Base-by-base conservation (phyloP, 192 early-diverging fungal genomes). In the Podila minutissima region DNA sequence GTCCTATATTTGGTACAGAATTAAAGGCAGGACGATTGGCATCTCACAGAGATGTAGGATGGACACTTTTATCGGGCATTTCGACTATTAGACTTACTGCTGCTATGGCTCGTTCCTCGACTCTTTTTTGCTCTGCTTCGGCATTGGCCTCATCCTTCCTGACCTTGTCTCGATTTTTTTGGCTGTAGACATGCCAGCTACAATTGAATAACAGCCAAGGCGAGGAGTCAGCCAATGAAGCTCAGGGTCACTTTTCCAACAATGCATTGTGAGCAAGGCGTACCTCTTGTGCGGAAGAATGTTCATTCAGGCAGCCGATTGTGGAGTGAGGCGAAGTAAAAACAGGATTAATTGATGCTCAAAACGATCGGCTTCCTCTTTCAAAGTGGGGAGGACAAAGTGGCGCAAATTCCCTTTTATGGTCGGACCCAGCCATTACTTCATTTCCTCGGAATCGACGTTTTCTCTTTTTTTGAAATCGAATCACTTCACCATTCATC, bases 151-250 rank as follows among this genome's bases (percentile, higher is more conserved):
- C 93, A 64, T 94, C 93, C 66, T 74, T 70, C 10, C 84, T 83
- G 33, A 94, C 93, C 61, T 82, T 77, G 62, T 92, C 93, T 7
- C 84, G 75, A 74, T 94, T 94, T 62, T 89, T 89, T 71, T 89
- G 87, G 66, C 87, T 93, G 61, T 93, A 93, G 20, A 93, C 92
- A 75, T 94, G 91, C 89, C 92, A 94, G 59, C 92, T 93, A 62
- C 17, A 24, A 24, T 55, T 55, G 20, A 24, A 11, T 53, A 55
- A 55, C 12, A 9, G 11, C 22, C 20, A 55, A 55, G 24, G 22
- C 3, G 53, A 55, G 0, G 20, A 55, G 53, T 55, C 53, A 55
- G 22, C 22, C 8, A n/a, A 55, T 24, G 53, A 9, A 6, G 24
- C n/a, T 24, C 53, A n/a, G 24, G 20, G n/a, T 22, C 24, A 26